Evolutionary conservation across 768 basidiomycete species (phyloP), one percentile per base, ranked within the genome.

Genomic region (Cystobasidiopsis lactophilus): DNA sequence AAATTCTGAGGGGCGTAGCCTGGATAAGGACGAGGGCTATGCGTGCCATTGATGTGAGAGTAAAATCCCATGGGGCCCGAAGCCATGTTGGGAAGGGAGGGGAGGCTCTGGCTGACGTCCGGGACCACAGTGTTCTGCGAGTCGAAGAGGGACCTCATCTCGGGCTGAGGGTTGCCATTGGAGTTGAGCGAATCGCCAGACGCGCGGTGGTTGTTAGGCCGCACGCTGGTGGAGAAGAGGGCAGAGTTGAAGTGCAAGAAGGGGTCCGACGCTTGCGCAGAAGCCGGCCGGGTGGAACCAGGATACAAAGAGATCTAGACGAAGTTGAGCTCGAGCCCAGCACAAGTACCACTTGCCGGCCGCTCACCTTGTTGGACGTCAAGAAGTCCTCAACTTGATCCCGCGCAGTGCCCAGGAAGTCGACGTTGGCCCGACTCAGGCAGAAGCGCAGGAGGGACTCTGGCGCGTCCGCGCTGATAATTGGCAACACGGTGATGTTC

Each of bases 401-500:
- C 57, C 84, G 73, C 9, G 85, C 83, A 0, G 88, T 79, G 38
- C 80, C 76, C 52, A 95, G 71, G 69, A 85, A 86, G 66, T 95
- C 91, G 61, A 82, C 84, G 63, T 93, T 91, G 66, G 82, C 85
- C 52, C 88, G 75, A 65, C 93, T 89, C 67, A 91, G 89, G 31
- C 81, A 76, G 72, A 93, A 93, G 66, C 86, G 89, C 76, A 93
- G 91, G 49, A 86, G 80, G 54, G 79, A 80, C 61, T 89, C 86
- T 51, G 73, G 70, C 14, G 75, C 72, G 18, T 35, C 41, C 30
- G 57, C 58, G 11, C 55, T 45, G 59, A 85, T 73, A 64, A 80
- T 85, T 37, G 86, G 80, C 7, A 77, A 73, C 60, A 96, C 80
- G 26, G 83, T 78, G 35, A 96, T 85, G 66, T 95, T 88, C 29